Conservation (phyloP, 208 protist genomes). For the Novymonas esmeraldas region DNA sequence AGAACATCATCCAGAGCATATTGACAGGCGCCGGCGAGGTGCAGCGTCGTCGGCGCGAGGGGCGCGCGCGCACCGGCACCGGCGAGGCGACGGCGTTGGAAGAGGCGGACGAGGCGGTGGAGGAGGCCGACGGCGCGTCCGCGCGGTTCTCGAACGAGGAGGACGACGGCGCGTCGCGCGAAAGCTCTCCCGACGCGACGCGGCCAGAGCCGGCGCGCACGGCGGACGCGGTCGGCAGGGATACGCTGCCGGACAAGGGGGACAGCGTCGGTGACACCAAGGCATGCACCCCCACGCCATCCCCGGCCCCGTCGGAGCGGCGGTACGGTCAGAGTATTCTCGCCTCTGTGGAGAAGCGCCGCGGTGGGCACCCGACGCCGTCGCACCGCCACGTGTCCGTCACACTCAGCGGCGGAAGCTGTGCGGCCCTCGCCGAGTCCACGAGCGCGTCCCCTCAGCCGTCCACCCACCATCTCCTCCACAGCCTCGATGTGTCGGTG, state of each 20-base stretch:
- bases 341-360: constrained; percentile 36
- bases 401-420: too few relatives aligned
- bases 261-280: neutral
- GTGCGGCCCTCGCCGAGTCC: neutral
- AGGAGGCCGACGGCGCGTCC: neutral
- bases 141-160: constrained; percentile 18
- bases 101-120: neutral
- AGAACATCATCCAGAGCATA: constrained; percentile 47
- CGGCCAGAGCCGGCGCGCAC: neutral
- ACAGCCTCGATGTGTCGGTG: constrained; percentile 35
- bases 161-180: neutral
- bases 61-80: neutral
- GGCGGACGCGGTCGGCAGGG: neutral
- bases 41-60: constrained; percentile 22
- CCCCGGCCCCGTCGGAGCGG: constrained; percentile 33
- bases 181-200: neutral
- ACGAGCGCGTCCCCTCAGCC: constrained; percentile 37
- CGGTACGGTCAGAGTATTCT: constrained; percentile 38
- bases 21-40: constrained; percentile 17
- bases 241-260: neutral
- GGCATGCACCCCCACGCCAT: constrained; percentile 25
- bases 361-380: constrained; percentile 29
- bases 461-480: constrained; percentile 27
- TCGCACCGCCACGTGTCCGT: constrained; percentile 4
- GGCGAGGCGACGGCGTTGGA: neutral